Base-by-base conservation (phyloP, 805 yeast genomes). In the Candida pseudofarinosa region DNA sequence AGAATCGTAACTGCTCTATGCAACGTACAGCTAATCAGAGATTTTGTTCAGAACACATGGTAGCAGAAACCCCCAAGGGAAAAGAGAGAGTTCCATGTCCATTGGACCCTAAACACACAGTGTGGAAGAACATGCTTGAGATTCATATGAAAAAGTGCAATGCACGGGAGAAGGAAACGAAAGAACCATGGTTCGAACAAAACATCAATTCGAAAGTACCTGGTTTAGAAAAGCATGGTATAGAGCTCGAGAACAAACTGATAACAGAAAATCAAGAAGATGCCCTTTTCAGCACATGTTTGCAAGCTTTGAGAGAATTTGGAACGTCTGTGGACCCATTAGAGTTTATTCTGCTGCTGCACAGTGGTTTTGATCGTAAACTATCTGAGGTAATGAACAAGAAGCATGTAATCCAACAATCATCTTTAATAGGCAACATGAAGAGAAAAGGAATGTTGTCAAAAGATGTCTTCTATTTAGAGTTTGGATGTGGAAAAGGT, bases 401-500 rank as follows among this genome's bases (percentile, higher is more conserved):
- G 47, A 88, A 88, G 54, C 97, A 89, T 63, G 84, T 91, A 1
- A 57, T 74, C 3, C 97, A 89, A 58, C 97, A 89, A 59, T 74
- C 89, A 0, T 84, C 95, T 1, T 59, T 89, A 44, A 83, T 86
- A 13, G 88, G 86, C 1, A 85, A 85, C 47, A 59, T 89, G 53
- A 67, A 73, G 18, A 57, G 62, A 3, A 48, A 60, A 13, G 56
- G 56, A 0, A 55, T 83, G 5, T 62, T 83, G 32, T 58, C 61
- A 1, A 33, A 58, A 2, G 43, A 58, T 15, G 45, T 47, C 31
- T 63, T 70, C 39, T 78, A 79, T 55, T 58, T 85, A 20, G 97
- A 89, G 61, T 88, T 88, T 68, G 97, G 97, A 0, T 86, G 96
- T 59, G 97, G 97, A 0, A 77, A 90, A 48, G 96, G 87, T 1